phyloP scores from a whole-genome alignment of 805 yeast genomes.

The Metschnikowia sp. region DNA sequence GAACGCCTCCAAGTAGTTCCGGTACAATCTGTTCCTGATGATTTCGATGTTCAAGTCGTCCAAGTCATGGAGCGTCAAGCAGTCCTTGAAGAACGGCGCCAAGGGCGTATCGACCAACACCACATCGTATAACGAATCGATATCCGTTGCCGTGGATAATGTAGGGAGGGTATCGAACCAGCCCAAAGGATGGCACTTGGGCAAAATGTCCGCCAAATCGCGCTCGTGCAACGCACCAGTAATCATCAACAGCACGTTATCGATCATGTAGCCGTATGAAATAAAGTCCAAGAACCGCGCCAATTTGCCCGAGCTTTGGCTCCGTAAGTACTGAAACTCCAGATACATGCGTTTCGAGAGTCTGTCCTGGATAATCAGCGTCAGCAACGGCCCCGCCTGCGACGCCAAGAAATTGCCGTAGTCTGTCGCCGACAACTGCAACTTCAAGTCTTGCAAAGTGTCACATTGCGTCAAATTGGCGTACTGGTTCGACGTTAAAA shows the following conservation, averaged over 20 bases:
- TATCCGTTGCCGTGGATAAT: slow-evolving; percentile 88
- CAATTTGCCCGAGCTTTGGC: slow-evolving; percentile 79
- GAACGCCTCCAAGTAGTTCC: slow-evolving; percentile 90
- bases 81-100: slow-evolving; percentile 92
- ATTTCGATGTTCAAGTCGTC: slow-evolving; percentile 96
- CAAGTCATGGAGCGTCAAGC: slow-evolving; percentile 81
- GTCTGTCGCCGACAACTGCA: slow-evolving; percentile 93
- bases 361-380: slow-evolving; percentile 79
- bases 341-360: slow-evolving; percentile 71
- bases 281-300: slow-evolving; percentile 86
- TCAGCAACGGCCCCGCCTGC: slow-evolving; percentile 77
- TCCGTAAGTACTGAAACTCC: slow-evolving; percentile 81
- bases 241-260: slow-evolving; percentile 91
- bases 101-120: slow-evolving; percentile 95
- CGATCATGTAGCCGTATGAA: slow-evolving; percentile 97
- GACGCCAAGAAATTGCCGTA: slow-evolving; percentile 88
- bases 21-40: slow-evolving; percentile 85
- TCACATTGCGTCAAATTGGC: slow-evolving; percentile 95
- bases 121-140: slow-evolving; percentile 87
- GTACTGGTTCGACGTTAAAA: slow-evolving; percentile 75
- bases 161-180: slow-evolving; percentile 99
- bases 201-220: slow-evolving; percentile 81
- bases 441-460: slow-evolving; percentile 85
- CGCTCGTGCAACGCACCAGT: slow-evolving; percentile 96
- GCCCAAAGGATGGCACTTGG: slow-evolving; percentile 94